Evolutionary conservation across 768 basidiomycete genomes (phyloP), one percentile per base, ranked within the genome.

Genomic region (Mrakia gelida): DNA sequence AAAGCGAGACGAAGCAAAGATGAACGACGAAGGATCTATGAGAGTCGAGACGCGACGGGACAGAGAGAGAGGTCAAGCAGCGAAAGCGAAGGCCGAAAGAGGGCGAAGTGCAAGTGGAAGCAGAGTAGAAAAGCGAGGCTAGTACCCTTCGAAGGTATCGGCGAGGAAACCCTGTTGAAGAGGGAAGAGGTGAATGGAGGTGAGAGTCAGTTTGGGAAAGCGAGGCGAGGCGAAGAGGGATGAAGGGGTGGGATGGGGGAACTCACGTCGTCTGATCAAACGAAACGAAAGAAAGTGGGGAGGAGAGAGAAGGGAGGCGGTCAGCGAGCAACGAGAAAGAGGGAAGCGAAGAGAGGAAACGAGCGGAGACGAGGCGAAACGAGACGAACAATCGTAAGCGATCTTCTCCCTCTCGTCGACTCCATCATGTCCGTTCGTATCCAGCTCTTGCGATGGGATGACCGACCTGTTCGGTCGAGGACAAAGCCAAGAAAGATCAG

Each of bases 381-480:
- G 10, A 8, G 18, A 59, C 26, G 59, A 59, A 74, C 72, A 79
- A 32, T 75, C 73, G 56, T 75, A 79, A 3, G 74, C 78, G 21
- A 63, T 9, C 43, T 45, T 63, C 62, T 79, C 78, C 32, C 71
- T 54, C 43, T 41, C 59, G 43, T 79, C 75, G 28, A 75, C 67
- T 3, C 45, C 43, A 30, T 43, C 43, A 11, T 67, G 43, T 18
- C 71, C 78, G 30, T 63, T 49, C 3, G 70, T 65, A 43, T 75
- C 78, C n/a, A 79, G 73, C 56, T 75, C 74, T 21, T 63, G 41
- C 7, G 72, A 75, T 3, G 65, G 73, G 3, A 71, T 73, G n/a
- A 41, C 68, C 15, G 71, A 63, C 32, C 76, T 77, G 71, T 23
- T 16, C 45, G 10, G 23, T 4, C 23, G 3, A 15, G 11, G 9